Conservation (phyloP, 1,284 basidiomycete genomes). For the Ustilago nuda region DNA sequence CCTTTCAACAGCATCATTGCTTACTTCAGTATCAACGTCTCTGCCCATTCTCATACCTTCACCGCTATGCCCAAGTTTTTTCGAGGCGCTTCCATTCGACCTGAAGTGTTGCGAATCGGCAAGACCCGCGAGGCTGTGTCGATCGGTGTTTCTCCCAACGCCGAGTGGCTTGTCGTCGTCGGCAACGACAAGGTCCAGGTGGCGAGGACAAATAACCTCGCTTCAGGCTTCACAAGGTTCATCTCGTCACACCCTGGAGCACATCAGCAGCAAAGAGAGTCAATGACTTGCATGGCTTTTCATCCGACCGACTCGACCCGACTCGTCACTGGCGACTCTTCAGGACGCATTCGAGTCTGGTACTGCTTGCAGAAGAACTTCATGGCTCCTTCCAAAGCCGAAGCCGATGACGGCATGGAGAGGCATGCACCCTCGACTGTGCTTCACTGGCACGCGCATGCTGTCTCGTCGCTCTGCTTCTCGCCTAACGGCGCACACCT, state of each 20-base stretch:
- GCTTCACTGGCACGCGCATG: constrained; percentile 97
- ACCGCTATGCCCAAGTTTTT: constrained; percentile 34
- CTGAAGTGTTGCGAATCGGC: constrained; percentile 74
- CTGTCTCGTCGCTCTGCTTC: constrained; percentile 89
- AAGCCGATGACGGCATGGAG: constrained; percentile 38
- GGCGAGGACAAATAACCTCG: constrained; percentile 50
- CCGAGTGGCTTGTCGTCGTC: constrained; percentile 83
- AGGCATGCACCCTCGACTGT: constrained; percentile 78
- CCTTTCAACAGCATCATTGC: constrained; percentile 54
- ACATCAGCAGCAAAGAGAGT: constrained; percentile 29
- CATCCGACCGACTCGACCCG: constrained; percentile 86
- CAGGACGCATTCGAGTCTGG: constrained; percentile 89
- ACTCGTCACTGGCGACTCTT: constrained; percentile 91
- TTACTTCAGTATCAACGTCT: constrained; percentile 46
- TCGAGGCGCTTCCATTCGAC: constrained; percentile 38
- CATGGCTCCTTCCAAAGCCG: constrained; percentile 50
- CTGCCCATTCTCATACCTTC: constrained; percentile 11
- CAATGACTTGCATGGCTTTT: constrained; percentile 85
- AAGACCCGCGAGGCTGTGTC: constrained; percentile 56
- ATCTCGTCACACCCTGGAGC: constrained; percentile 70
- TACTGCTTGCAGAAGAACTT: constrained; percentile 77
- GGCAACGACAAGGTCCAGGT: constrained; percentile 86
- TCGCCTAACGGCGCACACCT: constrained; percentile 91
- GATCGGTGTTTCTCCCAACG: constrained; percentile 80
- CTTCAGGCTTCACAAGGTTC: constrained; percentile 79